Base-by-base conservation (phyloP, 306 rosid genomes). In the Albizia julibrissin region DNA sequence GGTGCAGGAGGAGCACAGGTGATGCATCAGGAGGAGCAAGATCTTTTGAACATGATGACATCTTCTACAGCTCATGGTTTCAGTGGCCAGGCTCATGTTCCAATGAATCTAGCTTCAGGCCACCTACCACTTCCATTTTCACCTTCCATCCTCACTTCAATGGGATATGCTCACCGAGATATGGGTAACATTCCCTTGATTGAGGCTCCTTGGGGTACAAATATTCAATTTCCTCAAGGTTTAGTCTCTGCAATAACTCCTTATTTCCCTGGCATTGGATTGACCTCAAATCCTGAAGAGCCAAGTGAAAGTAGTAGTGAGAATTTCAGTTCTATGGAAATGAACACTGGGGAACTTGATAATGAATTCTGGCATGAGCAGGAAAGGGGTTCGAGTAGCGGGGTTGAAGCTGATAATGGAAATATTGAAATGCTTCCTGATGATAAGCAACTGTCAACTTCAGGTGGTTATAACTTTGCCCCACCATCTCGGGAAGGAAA, bases 11-110 rank as follows among this genome's bases (percentile, higher is more conserved):
- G 86, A 77, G 72, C 92, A 69, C 93, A 88, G 80, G 89, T 91
- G 88, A 94, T 89, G 97, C 89, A 89, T 52, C 97, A 93, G 79
- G 98, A 92, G 84, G 99, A 94, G 86, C 99, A 96, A 85, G 99
- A 96, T 85, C 88, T 87, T 85, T 84, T 92, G 76, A 96, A 91
- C 82, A 89, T 94, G 92, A 91, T 94, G 92, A 52, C 97, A 73
- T 87, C 98, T 80, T 89, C 94, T 37, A 37, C 8, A 4, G 86
- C 90, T 66, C 97, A 89, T 79, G 89, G 93, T 78, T 92, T 88
- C 78, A 84, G 84, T 84, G 94, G 97, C 68, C 98, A 85, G 75
- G 87, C 87, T 86, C 94, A 90, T 81, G 68, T 89, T 84, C 97
- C 99, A 1, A 31, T 96, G 88, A 92, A 87, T 85, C 39, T 96